Evolutionary conservation across 345 rosid genomes (phyloP), one percentile per base, ranked within the genome.

Genomic region (Acer negundo): DNA sequence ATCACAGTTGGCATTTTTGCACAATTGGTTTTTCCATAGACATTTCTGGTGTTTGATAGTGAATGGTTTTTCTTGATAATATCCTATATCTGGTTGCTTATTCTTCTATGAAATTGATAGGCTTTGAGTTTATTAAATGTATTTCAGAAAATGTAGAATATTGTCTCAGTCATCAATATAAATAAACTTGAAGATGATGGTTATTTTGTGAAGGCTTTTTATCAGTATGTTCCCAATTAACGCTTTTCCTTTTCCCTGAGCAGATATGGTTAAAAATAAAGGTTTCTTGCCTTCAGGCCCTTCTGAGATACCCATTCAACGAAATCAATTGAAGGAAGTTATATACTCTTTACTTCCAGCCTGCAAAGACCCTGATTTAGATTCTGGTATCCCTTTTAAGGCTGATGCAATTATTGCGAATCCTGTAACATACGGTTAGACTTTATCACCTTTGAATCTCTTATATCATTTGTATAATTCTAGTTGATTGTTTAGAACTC

Each of bases 261-360:
- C 97, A 94, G 99, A 97, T 84, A 97, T 97, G 99, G 99, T 97
- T 51, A 97, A 97, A 86, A 97, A 94, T 83, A 94, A 97, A 81
- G 99, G 98, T 16, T 97, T 97, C 85, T 82, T 97, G 87, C 99
- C 99, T 44, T 91, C 99, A 31, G 95, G 95, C 53, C 99, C 99
- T 76, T 97, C 98, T 1, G 98, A 94, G 85, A 94, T 97, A 80
- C 91, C 98, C 10, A 58, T 87, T 75, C 99, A 94, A 80, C 87
- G 99, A 74, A 92, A 84, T 83, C 99, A 96, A 83, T 84, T 94
- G 28, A 97, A 91, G 80, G 97, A 93, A 20, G 90, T 97, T 35
- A 93, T 97, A 61, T 42, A 87, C 71, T 97, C 99, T 62, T 88
- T 93, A 74, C 90, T 91, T 86, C 94, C 98, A 75, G 98, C 98